Percentiles rank a stretch among this genome's conserved stretches.
These are phyloP conservation scores for Fagopyrum tataricum DNA, from an alignment of 148 eudicot genomes.

Conservation along the genomic window DNA sequence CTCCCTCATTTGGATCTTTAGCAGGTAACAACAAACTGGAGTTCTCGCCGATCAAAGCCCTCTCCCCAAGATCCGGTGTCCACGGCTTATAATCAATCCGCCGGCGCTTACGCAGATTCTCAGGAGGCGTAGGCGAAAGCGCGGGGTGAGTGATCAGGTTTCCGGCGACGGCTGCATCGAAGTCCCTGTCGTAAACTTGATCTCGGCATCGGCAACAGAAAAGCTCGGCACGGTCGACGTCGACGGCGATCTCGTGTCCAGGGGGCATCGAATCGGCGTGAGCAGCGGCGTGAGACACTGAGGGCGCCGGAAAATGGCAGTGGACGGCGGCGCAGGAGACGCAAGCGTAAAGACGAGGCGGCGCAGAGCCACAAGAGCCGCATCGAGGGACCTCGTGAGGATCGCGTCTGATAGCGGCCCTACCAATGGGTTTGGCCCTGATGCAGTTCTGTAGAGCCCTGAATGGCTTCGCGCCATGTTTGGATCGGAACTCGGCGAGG, in stretches of 20 bases:
- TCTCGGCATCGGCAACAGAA: slow-evolving; percentile 55
- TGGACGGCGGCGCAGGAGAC: slow-evolving; percentile 45
- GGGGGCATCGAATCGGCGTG: slow-evolving; percentile 25
- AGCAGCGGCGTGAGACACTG: slow-evolving; percentile 29
- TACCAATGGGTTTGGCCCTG: slow-evolving; percentile 42
- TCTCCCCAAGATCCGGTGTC: slow-evolving; percentile 44
- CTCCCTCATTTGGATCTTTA: slow-evolving; percentile 13
- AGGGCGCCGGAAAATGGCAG: slow-evolving; percentile 22
- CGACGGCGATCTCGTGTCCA: slow-evolving; percentile 53
- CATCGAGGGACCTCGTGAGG: slow-evolving; percentile 29
- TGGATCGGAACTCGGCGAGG: slow-evolving; percentile 41
- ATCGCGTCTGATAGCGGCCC: slow-evolving; percentile 39
- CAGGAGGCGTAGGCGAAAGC: slow-evolving; percentile 20
- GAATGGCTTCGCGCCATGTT: slow-evolving; percentile 38
- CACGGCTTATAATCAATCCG: slow-evolving; percentile 59
- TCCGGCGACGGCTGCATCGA: slow-evolving; percentile 45
- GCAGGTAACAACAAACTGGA: slow-evolving; percentile 24
- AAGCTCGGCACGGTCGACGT: slow-evolving; percentile 61
- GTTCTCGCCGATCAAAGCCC: slow-evolving; percentile 27
- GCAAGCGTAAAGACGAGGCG: slow-evolving; percentile 50
- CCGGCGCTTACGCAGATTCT: slow-evolving; percentile 51
- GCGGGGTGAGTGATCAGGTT: slow-evolving; percentile 14
- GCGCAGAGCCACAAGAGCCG: slow-evolving; percentile 17
- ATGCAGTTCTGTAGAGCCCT: slow-evolving; percentile 35
- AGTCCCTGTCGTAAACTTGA: slow-evolving; percentile 59